phyloP scores from a whole-genome alignment of 2,329 filamentous ascomycete genomes.

The Coniosporium tulheliwenetii region DNA sequence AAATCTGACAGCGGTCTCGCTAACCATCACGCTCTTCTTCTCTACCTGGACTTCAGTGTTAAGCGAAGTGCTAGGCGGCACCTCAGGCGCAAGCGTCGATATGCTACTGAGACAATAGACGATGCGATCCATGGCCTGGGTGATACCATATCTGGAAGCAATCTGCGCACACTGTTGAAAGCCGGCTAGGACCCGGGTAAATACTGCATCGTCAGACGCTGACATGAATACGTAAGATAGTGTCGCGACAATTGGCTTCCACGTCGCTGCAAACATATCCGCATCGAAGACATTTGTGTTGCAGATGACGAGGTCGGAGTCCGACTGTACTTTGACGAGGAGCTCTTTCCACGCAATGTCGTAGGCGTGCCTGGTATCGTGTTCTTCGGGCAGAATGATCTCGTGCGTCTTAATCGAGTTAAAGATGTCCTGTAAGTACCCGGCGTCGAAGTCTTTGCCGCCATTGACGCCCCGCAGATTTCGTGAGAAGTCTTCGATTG shows the following conservation, averaged over 20 bases:
- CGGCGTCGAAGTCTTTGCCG: conserved; percentile 65
- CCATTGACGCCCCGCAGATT: conserved; percentile 87
- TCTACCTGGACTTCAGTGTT: conserved; percentile 93
- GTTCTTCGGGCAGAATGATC: conserved; percentile 93
- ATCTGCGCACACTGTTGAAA: conserved; percentile 95
- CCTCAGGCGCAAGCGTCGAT: conserved; percentile 66
- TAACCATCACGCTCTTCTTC: conserved; percentile 93
- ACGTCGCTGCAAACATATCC: conserved; percentile 93
- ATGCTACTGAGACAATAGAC: conserved; percentile 82
- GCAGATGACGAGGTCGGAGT: conserved; percentile 60
- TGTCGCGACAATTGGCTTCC: conserved; percentile 88
- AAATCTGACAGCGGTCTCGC: conserved; percentile 89
- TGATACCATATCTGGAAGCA: conserved; percentile 67
- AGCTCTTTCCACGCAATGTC: conserved; percentile 97
- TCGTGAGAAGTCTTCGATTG: conserved; percentile 61
- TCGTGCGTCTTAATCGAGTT: conserved; percentile 85
- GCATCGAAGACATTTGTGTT: conserved; percentile 92
- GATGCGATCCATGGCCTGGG: conserved; percentile 82
- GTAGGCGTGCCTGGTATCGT: conserved; percentile 91
- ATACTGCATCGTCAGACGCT: conserved; percentile 90
- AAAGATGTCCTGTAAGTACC: conserved; percentile 76
- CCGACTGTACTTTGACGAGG: conserved; percentile 64
- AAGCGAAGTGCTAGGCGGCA: conserved; percentile 64
- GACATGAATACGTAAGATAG: conserved; percentile 98
- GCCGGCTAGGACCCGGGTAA: conserved; percentile 79